Conservation (phyloP, 495 filamentous ascomycete genomes). For the Podospora appendiculata region DNA sequence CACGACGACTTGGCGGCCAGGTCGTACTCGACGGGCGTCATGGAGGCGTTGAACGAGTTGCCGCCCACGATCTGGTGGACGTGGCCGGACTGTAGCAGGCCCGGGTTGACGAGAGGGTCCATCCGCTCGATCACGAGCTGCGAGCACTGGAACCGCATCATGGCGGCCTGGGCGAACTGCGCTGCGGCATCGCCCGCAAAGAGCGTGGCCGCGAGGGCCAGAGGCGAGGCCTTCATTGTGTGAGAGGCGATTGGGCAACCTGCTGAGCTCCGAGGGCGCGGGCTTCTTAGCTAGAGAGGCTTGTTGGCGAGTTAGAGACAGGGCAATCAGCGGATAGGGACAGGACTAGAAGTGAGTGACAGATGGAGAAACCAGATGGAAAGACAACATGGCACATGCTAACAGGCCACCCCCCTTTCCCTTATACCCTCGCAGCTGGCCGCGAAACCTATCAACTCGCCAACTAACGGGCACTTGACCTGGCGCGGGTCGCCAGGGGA, state of each 20-base stretch:
- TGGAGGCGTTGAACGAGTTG: slow-evolving; percentile 35
- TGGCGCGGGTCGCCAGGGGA: too few species aligned
- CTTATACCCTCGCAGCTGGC: too few species aligned
- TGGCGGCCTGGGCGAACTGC: slow-evolving; percentile 24
- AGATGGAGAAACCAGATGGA: too few species aligned
- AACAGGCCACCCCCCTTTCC: too few species aligned
- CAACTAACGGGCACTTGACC: too few species aligned
- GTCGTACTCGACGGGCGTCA: slow-evolving; percentile 27
- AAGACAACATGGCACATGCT: too few species aligned
- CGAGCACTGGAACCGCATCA: slow-evolving; percentile 41
- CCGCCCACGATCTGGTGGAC: slow-evolving; percentile 37
- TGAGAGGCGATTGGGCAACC: neutral
- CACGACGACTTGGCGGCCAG: slow-evolving; percentile 27
- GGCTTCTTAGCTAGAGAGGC: neutral
- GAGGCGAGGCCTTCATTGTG: slow-evolving; percentile 14
- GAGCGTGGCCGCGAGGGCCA: slow-evolving; percentile 21
- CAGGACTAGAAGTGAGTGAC: too few species aligned
- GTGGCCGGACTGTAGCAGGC: slow-evolving; percentile 27
- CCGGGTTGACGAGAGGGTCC: slow-evolving; percentile 37
- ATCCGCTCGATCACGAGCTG: slow-evolving; percentile 36
- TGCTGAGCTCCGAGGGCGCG: neutral
- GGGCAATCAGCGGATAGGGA: too few species aligned
- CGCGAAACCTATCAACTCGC: too few species aligned
- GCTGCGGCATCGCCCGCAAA: slow-evolving; percentile 22
- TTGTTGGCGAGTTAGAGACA: too few species aligned